These are phyloP conservation scores for Leccinum arenicola DNA, from an alignment of 768 basidiomycete genomes.

Conservation along the genomic window DNA sequence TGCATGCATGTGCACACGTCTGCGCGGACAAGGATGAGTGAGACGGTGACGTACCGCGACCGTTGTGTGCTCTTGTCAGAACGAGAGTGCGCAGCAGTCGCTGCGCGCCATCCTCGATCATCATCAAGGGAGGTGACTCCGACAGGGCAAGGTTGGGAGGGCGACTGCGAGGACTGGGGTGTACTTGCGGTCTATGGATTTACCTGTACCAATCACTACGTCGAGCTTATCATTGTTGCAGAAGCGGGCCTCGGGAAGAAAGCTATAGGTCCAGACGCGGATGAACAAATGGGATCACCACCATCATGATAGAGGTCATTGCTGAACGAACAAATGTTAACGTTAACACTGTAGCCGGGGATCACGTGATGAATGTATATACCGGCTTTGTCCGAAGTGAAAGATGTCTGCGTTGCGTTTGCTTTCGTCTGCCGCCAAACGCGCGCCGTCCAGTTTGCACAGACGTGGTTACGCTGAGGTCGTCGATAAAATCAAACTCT, in stretches of 20 bases:
- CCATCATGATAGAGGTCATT: no score
- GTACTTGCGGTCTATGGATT: no score
- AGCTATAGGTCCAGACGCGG: not conserved
- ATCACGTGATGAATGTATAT: conserved; percentile 22
- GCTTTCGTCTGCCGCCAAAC: conserved; percentile 60
- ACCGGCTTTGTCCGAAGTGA: conserved; percentile 30
- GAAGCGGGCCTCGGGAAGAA: not conserved
- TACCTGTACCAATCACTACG: no score
- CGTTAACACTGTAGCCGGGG: no score
- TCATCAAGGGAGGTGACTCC: no score
- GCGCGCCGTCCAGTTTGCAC: conserved; percentile 50
- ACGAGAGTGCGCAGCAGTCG: not conserved
- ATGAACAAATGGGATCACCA: no score
- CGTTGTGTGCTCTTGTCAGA: not conserved
- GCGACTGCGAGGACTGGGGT: no score
- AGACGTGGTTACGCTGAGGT: conserved; percentile 91
- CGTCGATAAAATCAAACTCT: conserved; percentile 87
- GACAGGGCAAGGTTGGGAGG: no score
- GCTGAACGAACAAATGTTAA: not conserved
- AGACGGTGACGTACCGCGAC: not conserved
- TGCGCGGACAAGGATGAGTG: not conserved
- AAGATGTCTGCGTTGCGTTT: conserved; percentile 78
- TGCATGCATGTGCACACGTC: not conserved
- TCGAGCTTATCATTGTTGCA: not conserved
- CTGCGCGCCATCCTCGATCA: not conserved